Evolutionary conservation across 1,284 basidiomycete genomes (phyloP).

Genomic region (Ceratobasidium sp.): DNA sequence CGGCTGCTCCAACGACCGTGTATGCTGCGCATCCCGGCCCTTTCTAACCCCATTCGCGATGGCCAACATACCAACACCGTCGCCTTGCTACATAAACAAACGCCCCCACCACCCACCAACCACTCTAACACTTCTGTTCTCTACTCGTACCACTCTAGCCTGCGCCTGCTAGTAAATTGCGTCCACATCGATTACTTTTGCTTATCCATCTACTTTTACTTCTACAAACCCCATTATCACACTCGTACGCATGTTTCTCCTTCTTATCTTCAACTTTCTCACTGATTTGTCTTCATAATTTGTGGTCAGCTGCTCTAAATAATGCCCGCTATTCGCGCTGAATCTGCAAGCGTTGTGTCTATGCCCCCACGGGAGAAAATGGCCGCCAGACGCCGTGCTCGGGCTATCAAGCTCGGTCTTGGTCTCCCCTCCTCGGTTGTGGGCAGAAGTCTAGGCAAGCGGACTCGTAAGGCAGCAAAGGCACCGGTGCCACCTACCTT

Average conservation of each 20-base stretch:
- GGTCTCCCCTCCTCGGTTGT: conserved; percentile 9
- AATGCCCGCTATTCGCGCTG: conserved; percentile 13
- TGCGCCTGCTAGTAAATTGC: not conserved
- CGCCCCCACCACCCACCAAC: not conserved
- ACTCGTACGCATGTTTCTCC: not conserved
- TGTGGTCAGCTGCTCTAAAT: not conserved
- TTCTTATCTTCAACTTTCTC: not conserved
- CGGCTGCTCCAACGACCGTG: conserved; percentile 1
- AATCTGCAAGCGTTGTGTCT: conserved; percentile 3
- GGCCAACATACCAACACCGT: not conserved
- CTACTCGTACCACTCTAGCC: not conserved
- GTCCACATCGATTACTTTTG: not conserved
- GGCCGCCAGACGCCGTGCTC: not conserved
- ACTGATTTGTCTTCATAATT: not conserved
- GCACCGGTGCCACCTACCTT: not conserved
- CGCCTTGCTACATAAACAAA: too few relatives aligned
- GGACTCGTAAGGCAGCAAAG: not conserved
- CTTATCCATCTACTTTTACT: not conserved
- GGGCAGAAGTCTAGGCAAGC: not conserved
- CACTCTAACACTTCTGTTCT: too few relatives aligned
- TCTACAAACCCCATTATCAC: too few relatives aligned
- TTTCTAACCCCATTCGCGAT: not conserved
- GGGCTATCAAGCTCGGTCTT: conserved; percentile 18
- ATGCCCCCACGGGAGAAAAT: conserved; percentile 12
- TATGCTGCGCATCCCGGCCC: conserved; percentile 4